Base-by-base conservation (phyloP, 1,139 yeast genomes). In the Pichia sp. region DNA sequence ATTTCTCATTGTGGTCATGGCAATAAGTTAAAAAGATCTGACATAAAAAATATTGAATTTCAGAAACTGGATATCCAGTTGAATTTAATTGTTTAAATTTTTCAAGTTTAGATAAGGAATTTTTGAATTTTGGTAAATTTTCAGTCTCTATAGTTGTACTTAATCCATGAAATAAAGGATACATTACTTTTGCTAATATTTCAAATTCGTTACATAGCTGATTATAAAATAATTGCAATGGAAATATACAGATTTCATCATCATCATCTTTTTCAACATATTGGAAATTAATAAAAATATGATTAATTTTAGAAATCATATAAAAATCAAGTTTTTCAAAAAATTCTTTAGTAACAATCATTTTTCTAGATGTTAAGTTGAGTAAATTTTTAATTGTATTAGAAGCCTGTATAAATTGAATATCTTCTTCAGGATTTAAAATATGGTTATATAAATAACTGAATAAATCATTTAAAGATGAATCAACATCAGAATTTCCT, bases 151-250 rank as follows among this genome's bases (percentile, higher is more conserved):
- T 27, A 1, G 18, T 27, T 25, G n/a, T 30, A 32, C n/a, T 34
- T 6, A 34, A 26, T 3, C 46, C 46, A 29, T 44, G 42, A 9
- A 27, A 39, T 9, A 44, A n/a, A 2, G 46, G 46, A 34, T 44
- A 44, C 27, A 44, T n/a, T 2, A 40, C 30, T 5, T 26, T 34
- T 8, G 33, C 32, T 34, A 26, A 28, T 10, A 10, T 5, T 5
- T 33, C 33, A 26, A 38, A 44, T 10, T 34, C 33, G 4, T 4
- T 4, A 28, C 42, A 18, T 11, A 39, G 8, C 3, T 28, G 4
- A 26, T 27, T 8, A 29, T 28, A 44, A 39, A 39, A 44, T 25
- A 32, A 5, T 31, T 29, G 9, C 10, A 44, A 18, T n/a, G 46
- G 46, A 26, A 18, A 18, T 18, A 18, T 18, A 18, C 18, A 18